Conservation (phyloP, 1,284 basidiomycete species). For the Neonothopanus nambi region DNA sequence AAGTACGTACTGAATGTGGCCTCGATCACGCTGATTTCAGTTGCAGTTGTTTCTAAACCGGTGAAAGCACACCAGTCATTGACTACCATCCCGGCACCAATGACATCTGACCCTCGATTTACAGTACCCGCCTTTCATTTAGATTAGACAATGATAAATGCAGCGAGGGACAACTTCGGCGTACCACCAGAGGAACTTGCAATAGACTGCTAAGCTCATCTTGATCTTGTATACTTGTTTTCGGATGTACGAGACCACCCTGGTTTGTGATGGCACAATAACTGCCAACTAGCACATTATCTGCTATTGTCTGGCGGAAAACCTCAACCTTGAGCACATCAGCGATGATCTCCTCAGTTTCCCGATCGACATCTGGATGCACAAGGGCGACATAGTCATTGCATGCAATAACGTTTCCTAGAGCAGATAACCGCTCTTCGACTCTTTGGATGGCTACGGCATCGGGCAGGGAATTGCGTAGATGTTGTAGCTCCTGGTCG, state of each 20-base stretch:
- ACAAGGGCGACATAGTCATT: slow-evolving; percentile 98
- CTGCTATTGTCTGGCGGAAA: slow-evolving; percentile 96
- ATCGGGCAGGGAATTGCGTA: slow-evolving; percentile 96
- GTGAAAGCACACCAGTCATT: slow-evolving; percentile 99
- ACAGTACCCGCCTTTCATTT: slow-evolving; percentile 86
- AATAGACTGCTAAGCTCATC: slow-evolving; percentile 95
- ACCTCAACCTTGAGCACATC: slow-evolving; percentile 99
- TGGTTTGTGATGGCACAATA: slow-evolving; percentile 96
- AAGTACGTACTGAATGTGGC: slow-evolving; percentile 85
- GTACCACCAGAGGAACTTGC: slow-evolving; percentile 91
- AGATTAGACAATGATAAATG: neutral
- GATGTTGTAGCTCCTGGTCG: slow-evolving; percentile 97
- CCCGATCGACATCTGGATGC: slow-evolving; percentile 96
- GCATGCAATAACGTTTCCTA: slow-evolving; percentile 98
- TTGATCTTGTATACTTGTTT: slow-evolving; percentile 96
- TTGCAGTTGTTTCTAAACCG: slow-evolving; percentile 95
- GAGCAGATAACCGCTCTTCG: slow-evolving; percentile 93
- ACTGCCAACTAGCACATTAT: slow-evolving; percentile 95
- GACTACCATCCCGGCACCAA: slow-evolving; percentile 96
- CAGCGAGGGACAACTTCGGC: slow-evolving; percentile 32
- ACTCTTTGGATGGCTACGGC: slow-evolving; percentile 91
- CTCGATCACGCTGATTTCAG: slow-evolving; percentile 98
- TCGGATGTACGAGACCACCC: slow-evolving; percentile 96
- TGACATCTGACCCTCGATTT: slow-evolving; percentile 96
- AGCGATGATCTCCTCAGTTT: slow-evolving; percentile 99